Evolutionary conservation across 108 stramenopile genomes (phyloP).

Genomic region (Skeletonema potamos): DNA sequence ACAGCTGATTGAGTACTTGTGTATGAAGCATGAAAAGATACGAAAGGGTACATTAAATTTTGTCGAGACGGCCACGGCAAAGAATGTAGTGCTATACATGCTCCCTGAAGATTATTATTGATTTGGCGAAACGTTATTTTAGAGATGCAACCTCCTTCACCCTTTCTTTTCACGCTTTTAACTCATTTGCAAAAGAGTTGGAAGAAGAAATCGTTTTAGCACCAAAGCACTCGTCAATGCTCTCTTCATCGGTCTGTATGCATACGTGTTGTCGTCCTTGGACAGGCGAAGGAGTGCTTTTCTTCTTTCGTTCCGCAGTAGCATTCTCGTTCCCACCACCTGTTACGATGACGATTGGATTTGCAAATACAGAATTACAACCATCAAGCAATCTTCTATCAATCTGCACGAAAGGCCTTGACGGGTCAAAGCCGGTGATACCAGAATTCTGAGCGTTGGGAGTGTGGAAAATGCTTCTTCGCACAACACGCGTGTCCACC

Average conservation of each 20-base stretch:
- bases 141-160: too few species aligned
- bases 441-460: not conserved
- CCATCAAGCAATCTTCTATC: not conserved
- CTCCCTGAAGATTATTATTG: constrained; percentile 26
- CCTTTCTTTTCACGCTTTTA: not conserved
- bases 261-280: not conserved
- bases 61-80: constrained; percentile 61
- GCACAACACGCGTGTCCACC: constrained; percentile 6
- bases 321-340: not conserved
- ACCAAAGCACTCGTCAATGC: not conserved
- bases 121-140: not conserved
- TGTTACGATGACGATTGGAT: not conserved
- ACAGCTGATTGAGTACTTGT: constrained; percentile 60
- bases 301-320: constrained; percentile 4
- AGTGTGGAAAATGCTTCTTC: constrained; percentile 1
- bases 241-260: not conserved
- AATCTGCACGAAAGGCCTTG: not conserved
- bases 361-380: not conserved
- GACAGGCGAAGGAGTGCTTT: not conserved
- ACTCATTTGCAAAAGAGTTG: not conserved
- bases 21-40: constrained; percentile 29
- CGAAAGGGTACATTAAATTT: constrained; percentile 41
- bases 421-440: not conserved
- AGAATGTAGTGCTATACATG: constrained; percentile 66
- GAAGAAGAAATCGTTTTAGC: not conserved